These are phyloP conservation scores for Chlorella sp. DNA, from an alignment of 139 green algal species.

Conservation along the genomic window DNA sequence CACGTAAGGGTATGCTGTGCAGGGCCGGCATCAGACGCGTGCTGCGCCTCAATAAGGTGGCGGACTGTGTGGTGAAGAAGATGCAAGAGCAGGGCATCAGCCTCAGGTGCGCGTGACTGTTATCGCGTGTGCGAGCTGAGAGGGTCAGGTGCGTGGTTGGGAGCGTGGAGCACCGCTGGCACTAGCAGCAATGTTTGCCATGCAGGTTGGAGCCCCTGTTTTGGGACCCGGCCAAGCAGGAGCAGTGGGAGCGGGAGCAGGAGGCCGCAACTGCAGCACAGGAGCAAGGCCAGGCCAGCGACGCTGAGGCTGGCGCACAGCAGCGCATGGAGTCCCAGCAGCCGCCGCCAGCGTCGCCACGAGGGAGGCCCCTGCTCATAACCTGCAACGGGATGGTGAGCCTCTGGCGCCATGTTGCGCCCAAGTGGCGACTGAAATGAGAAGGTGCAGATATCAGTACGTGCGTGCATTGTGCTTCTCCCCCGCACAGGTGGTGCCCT, in stretches of 20 bases:
- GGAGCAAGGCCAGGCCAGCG: neutral
- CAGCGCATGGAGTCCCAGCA: slow-evolving; percentile 4
- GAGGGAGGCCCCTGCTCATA: slow-evolving; percentile 25
- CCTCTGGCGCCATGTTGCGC: no score
- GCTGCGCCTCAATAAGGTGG: slow-evolving; percentile 79
- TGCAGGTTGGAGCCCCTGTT: slow-evolving; percentile 39
- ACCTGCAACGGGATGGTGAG: slow-evolving; percentile 64
- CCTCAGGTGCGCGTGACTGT: no score
- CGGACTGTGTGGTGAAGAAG: slow-evolving; percentile 28
- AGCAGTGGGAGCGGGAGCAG: slow-evolving; percentile 20
- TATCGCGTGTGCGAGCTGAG: no score
- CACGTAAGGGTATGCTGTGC: no score
- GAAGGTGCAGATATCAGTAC: no score
- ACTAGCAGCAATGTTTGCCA: no score
- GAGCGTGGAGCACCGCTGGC: no score
- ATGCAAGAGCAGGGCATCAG: slow-evolving; percentile 28
- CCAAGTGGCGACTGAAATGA: no score
- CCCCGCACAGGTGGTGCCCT: slow-evolving; percentile 79
- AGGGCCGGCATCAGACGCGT: slow-evolving; percentile 87
- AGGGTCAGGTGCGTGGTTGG: no score
- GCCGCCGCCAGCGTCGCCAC: slow-evolving; percentile 37
- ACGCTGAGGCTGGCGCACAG: neutral
- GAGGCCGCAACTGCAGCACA: neutral
- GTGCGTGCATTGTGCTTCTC: no score
- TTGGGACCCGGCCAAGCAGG: slow-evolving; percentile 19